phyloP scores from a whole-genome alignment of 1,284 basidiomycete species.

The Tilletia indica region DNA sequence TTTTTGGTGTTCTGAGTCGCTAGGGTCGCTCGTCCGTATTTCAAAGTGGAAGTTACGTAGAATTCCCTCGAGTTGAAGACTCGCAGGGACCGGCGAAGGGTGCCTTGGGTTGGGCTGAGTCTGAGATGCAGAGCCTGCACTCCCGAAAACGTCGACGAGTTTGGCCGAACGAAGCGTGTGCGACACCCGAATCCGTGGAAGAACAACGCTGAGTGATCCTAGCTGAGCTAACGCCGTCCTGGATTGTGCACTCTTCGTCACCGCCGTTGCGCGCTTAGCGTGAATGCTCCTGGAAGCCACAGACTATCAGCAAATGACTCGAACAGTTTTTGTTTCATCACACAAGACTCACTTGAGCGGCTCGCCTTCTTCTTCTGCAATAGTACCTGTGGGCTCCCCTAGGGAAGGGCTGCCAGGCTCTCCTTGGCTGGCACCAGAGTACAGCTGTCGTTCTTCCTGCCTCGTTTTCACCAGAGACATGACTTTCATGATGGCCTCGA shows the following conservation, averaged over 20 bases:
- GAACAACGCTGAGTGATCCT: constrained; percentile 22
- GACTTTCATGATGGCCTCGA: constrained; percentile 34
- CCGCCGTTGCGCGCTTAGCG: background rate
- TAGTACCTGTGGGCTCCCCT: too few species aligned
- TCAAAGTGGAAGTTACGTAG: constrained; percentile 30
- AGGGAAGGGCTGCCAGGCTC: too few species aligned
- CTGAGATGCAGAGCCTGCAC: background rate
- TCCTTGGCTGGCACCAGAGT: too few species aligned
- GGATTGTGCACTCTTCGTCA: constrained; percentile 19
- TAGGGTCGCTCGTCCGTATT: constrained; percentile 36
- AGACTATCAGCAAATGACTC: background rate
- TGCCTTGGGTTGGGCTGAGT: background rate
- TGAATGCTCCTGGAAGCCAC: background rate
- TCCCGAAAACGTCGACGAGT: background rate
- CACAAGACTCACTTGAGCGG: background rate
- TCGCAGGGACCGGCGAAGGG: constrained; percentile 24
- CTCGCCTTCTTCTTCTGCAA: background rate
- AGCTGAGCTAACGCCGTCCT: constrained; percentile 2
- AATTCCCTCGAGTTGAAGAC: constrained; percentile 13
- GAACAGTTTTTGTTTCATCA: background rate
- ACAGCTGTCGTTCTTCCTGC: constrained; percentile 15
- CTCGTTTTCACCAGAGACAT: constrained; percentile 30
- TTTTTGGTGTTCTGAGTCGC: constrained; percentile 40
- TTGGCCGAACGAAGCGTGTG: background rate
- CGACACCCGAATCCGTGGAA: constrained; percentile 25